These are phyloP conservation scores for Microdochium nivale DNA, from an alignment of 2,329 filamentous ascomycete genomes.

Conservation along the genomic window DNA sequence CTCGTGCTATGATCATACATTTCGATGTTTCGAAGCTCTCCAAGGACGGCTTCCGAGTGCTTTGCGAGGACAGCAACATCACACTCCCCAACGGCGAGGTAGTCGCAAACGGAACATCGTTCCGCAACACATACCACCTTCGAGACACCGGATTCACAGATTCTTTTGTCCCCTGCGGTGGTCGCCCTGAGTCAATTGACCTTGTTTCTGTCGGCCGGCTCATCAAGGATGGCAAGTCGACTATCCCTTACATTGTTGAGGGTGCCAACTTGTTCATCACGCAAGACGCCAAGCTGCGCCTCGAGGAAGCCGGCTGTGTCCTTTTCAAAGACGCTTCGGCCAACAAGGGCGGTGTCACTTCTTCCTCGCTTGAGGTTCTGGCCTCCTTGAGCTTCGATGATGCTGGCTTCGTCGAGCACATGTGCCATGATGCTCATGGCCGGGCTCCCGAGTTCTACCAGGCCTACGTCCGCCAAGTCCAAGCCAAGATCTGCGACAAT, in stretches of 20 bases:
- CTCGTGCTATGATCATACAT: constrained; percentile 79
- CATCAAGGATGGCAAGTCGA: constrained; percentile 80
- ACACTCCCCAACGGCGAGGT: constrained; percentile 82
- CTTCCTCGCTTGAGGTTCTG: constrained; percentile 90
- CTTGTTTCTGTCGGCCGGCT: constrained; percentile 74
- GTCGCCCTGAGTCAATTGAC: constrained; percentile 93
- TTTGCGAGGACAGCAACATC: constrained; percentile 85
- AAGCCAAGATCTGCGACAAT: constrained; percentile 84
- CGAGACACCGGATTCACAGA: constrained; percentile 71
- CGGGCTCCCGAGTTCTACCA: constrained; percentile 85
- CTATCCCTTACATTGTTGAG: constrained; percentile 92
- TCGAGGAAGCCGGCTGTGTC: constrained; percentile 91
- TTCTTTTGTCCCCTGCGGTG: constrained; percentile 90
- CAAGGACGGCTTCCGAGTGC: constrained; percentile 77
- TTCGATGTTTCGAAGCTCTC: constrained; percentile 84
- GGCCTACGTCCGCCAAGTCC: constrained; percentile 84
- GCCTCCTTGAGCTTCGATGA: constrained; percentile 94
- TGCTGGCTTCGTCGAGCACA: constrained; percentile 76
- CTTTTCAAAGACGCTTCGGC: constrained; percentile 96
- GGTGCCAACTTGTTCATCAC: constrained; percentile 98
- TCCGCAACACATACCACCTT: constrained; percentile 97
- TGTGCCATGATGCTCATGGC: constrained; percentile 73
- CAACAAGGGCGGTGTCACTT: constrained; percentile 98
- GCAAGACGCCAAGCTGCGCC: constrained; percentile 89
- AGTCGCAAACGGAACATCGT: constrained; percentile 82